These are phyloP conservation scores for Plasmodium gonderi DNA, from an alignment of 169 alveolate species.

Conservation along the genomic window DNA sequence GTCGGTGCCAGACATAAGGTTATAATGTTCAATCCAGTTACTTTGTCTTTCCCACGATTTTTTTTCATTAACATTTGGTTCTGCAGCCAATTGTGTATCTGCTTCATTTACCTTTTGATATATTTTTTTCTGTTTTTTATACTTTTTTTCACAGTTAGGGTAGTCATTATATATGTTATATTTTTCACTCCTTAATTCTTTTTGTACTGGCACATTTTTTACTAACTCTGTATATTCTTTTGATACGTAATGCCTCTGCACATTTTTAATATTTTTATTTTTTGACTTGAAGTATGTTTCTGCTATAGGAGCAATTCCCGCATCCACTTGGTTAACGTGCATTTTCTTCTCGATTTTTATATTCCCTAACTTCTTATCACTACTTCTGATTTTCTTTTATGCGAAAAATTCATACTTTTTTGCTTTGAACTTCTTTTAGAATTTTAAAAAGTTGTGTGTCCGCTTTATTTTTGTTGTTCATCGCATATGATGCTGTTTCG, in stretches of 20 bases:
- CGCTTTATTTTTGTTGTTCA: neutral
- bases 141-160: neutral
- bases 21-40: slow-evolving; percentile 31
- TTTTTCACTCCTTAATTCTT: neutral
- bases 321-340: neutral
- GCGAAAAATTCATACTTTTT: neutral
- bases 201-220: neutral
- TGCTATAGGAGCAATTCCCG: neutral
- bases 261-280: neutral
- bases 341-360: neutral
- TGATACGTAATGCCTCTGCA: slow-evolving; percentile 41
- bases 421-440: neutral
- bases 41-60: neutral
- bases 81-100: neutral
- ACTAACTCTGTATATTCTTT: slow-evolving; percentile 9
- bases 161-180: neutral
- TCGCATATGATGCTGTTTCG: neutral
- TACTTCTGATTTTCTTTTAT: neutral
- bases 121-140: neutral
- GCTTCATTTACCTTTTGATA: neutral
- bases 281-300: neutral
- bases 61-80: neutral
- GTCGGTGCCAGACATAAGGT: slow-evolving; percentile 46
- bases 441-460: neutral
- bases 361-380: neutral